Conservation (phyloP, 2,329 filamentous ascomycete species). For the Xylariomycetidae sp. region DNA sequence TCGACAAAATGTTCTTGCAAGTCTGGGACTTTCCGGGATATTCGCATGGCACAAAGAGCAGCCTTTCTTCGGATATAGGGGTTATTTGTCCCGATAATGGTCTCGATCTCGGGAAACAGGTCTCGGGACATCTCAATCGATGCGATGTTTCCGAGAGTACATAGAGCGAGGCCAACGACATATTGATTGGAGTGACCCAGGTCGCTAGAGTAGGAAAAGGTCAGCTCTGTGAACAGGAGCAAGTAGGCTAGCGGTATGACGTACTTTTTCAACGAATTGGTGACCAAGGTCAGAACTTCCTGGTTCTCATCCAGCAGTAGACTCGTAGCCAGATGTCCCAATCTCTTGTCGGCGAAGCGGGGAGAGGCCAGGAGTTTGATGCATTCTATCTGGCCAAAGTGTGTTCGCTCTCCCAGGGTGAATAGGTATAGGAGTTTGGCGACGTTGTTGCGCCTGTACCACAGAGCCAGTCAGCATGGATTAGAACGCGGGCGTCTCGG, state of each 20-base stretch:
- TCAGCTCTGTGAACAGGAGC: constrained; percentile 27
- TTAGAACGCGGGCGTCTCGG: constrained; percentile 3
- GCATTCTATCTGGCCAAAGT: constrained; percentile 99
- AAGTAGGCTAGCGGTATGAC: constrained; percentile 16
- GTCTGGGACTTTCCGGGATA: constrained; percentile 96
- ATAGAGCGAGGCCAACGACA: constrained; percentile 91
- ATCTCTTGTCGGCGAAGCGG: constrained; percentile 93
- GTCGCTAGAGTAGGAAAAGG: constrained; percentile 55
- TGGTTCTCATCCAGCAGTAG: constrained; percentile 96
- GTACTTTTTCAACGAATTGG: constrained; percentile 96
- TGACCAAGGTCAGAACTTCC: constrained; percentile 93
- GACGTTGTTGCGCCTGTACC: constrained; percentile 90
- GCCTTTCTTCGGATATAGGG: constrained; percentile 98
- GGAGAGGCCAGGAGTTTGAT: constrained; percentile 94
- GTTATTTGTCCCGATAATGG: constrained; percentile 84
- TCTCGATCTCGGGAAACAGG: constrained; percentile 93
- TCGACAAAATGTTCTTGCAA: constrained; percentile 96
- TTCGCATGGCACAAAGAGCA: constrained; percentile 97
- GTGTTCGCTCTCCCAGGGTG: constrained; percentile 92
- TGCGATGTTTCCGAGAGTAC: constrained; percentile 95
- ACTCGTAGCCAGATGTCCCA: constrained; percentile 96
- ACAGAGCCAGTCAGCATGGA: constrained; percentile 8
- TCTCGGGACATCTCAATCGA: constrained; percentile 98
- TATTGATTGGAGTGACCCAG: constrained; percentile 97
- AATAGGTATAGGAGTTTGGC: constrained; percentile 98